Evolutionary conservation across 495 filamentous ascomycete genomes (phyloP).

Genomic region (Pseudevernia furfuracea): DNA sequence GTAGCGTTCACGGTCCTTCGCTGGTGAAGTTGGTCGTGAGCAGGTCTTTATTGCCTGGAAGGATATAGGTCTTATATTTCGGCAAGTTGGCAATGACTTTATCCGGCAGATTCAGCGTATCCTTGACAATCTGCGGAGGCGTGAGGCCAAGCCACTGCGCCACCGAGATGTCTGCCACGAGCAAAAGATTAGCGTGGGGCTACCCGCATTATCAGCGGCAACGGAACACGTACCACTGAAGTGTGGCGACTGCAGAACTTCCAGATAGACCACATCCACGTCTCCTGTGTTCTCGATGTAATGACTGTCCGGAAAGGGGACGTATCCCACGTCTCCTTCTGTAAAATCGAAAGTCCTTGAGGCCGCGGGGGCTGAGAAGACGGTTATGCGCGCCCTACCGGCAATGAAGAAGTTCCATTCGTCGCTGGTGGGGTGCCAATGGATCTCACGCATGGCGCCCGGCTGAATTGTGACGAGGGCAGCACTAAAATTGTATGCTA

Average conservation of each 20-base stretch:
- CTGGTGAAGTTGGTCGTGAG: conserved; percentile 15
- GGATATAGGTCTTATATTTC: conserved; percentile 55
- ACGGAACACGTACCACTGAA: conserved; percentile 44
- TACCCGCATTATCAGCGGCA: not conserved
- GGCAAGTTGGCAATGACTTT: conserved; percentile 47
- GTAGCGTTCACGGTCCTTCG: not conserved
- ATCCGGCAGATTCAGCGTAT: conserved; percentile 53
- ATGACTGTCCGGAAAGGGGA: conserved; percentile 57
- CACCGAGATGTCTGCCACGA: conserved; percentile 47
- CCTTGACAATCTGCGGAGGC: conserved; percentile 54
- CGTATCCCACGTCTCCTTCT: conserved; percentile 65
- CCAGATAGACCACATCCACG: conserved; percentile 60
- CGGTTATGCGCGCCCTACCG: conserved; percentile 57
- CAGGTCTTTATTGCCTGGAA: conserved; percentile 33
- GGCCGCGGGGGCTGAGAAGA: conserved; percentile 50
- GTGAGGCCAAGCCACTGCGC: conserved; percentile 60
- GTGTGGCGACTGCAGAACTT: conserved; percentile 58
- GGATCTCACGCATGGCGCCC: conserved; percentile 68
- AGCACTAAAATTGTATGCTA: conserved; percentile 51
- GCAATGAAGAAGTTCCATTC: conserved; percentile 73
- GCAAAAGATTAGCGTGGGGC: conserved; percentile 9
- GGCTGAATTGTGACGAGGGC: conserved; percentile 60
- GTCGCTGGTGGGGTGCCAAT: conserved; percentile 70
- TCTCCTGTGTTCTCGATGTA: conserved; percentile 69
- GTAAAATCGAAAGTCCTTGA: conserved; percentile 68